These are phyloP conservation scores for Ramularia endophylla DNA, from an alignment of 2,329 filamentous ascomycete species.

Conservation along the genomic window DNA sequence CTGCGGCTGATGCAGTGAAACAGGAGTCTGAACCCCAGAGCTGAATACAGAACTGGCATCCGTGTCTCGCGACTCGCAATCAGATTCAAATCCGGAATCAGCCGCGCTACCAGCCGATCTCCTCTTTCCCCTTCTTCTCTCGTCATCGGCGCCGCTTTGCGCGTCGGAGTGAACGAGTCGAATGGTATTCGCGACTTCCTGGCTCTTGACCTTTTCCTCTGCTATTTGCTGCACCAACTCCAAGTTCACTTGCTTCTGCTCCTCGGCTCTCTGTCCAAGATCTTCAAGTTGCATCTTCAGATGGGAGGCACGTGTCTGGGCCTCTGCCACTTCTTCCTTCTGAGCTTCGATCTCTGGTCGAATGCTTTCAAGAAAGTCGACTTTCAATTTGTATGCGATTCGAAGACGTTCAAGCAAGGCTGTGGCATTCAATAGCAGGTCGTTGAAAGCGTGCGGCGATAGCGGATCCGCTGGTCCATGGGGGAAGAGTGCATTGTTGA, in stretches of 20 bases:
- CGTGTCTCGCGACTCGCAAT: slow-evolving; percentile 34
- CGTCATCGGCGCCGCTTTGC: slow-evolving; percentile 15
- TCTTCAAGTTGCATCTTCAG: slow-evolving; percentile 57
- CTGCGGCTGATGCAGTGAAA: slow-evolving; percentile 25
- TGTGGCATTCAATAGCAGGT: slow-evolving; percentile 52
- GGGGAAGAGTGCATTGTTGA: slow-evolving; percentile 50
- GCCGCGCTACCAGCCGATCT: slow-evolving; percentile 33
- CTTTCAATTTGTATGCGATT: slow-evolving; percentile 49
- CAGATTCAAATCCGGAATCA: slow-evolving; percentile 55
- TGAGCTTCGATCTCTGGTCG: slow-evolving; percentile 52
- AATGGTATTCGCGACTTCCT: slow-evolving; percentile 20
- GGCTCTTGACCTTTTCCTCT: slow-evolving; percentile 38
- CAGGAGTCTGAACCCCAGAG: slow-evolving; percentile 29
- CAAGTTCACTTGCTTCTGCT: slow-evolving; percentile 53
- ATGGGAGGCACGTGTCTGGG: slow-evolving; percentile 51
- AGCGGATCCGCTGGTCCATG: slow-evolving; percentile 44
- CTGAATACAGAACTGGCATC: slow-evolving; percentile 47
- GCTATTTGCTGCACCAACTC: slow-evolving; percentile 45
- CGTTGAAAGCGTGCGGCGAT: slow-evolving; percentile 50
- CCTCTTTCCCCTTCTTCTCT: slow-evolving; percentile 22
- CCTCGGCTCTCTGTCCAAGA: slow-evolving; percentile 49
- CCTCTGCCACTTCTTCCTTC: slow-evolving; percentile 56
- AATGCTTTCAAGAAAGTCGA: slow-evolving; percentile 45
- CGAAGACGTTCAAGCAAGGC: slow-evolving; percentile 51
- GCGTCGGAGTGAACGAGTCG: slow-evolving; percentile 17